Conservation (phyloP, 768 basidiomycete species). For the Dictyophora rubrovolvata region DNA sequence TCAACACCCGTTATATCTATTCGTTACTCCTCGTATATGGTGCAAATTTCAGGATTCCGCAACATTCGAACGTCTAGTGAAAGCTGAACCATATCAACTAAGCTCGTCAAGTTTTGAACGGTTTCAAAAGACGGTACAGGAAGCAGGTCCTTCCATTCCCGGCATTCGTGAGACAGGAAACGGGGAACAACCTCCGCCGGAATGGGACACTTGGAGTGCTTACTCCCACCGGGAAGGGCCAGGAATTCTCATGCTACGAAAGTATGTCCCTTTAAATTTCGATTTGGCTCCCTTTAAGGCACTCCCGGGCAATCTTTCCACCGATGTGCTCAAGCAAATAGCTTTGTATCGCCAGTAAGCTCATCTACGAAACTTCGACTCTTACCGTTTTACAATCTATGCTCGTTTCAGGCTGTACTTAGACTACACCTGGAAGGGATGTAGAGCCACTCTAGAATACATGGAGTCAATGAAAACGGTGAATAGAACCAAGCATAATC, state of each 20-base stretch:
- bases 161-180: background rate
- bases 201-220: background rate
- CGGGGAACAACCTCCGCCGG: background rate
- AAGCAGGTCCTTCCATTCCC: background rate
- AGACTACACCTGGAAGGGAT: background rate
- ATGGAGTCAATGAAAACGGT: background rate
- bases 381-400: background rate
- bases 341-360: background rate
- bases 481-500: background rate
- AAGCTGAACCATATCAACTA: background rate
- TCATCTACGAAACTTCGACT: background rate
- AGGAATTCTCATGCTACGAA: background rate
- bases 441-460: background rate
- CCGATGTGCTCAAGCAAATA: background rate
- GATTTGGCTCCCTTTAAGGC: background rate
- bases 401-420: background rate
- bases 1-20: background rate
- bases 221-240: background rate
- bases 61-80: background rate
- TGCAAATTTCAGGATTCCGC: background rate
- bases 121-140: background rate
- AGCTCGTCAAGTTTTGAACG: background rate
- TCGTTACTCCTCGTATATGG: background rate
- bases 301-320: background rate
- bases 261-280: background rate